A percentile compares a stretch with the other conserved stretches of the same genome.
Evolutionary conservation across 768 basidiomycete genomes (phyloP).

Genomic region (Lactifluus hygrophoroides): DNA sequence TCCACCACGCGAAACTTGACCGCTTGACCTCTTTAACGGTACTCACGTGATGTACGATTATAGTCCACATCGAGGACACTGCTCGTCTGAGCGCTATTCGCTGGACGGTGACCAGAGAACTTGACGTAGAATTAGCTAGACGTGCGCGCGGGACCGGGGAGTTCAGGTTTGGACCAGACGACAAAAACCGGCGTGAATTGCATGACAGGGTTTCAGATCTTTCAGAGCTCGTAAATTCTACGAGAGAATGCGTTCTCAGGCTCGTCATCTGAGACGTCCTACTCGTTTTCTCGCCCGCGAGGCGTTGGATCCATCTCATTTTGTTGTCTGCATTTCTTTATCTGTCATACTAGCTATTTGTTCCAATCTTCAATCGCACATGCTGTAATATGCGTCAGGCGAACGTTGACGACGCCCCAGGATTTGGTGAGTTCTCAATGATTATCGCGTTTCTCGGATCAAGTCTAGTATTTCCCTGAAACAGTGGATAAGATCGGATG

Average conservation of each 20-base stretch:
- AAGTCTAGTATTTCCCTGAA: no score
- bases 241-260: neutral
- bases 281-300: no score
- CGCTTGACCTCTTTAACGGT: no score
- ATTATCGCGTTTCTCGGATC: no score
- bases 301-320: neutral
- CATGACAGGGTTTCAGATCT: neutral
- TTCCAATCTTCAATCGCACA: no score
- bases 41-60: neutral
- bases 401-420: no score
- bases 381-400: no score
- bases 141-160: neutral
- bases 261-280: neutral
- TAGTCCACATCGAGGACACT: neutral
- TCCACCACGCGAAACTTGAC: neutral
- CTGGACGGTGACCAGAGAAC: neutral
- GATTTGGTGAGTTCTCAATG: no score
- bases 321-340: no score
- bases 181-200: neutral
- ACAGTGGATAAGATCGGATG: no score
- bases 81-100: constrained; percentile 7
- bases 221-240: neutral
- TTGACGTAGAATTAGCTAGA: neutral
- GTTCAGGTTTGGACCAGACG: neutral
- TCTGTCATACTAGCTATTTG: no score